Base-by-base conservation (phyloP, 164 flowering plant genomes). In the Vitis labrusca region DNA sequence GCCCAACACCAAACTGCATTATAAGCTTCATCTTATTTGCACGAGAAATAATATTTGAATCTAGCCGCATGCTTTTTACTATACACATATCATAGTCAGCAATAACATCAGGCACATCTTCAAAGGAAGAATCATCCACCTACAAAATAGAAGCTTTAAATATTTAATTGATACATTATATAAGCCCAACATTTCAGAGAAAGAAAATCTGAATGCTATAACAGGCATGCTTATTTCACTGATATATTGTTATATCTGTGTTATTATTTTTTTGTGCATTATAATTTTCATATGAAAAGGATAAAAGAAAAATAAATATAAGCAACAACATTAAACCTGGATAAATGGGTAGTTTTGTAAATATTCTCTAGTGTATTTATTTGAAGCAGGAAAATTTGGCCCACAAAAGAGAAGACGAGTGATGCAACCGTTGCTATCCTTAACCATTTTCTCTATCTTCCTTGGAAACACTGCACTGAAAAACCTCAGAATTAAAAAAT, bases 1-100 rank as follows among this genome's bases (percentile, higher is more conserved):
- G 77, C 19, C 97, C 98, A 76, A 94, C 97, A 74, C 98, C 98
- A 79, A 66, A 92, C 78, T 94, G 97, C 92, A 94, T 73, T 51
- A 94, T 78, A 53, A 94, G 89, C 89, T 92, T 90, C 93, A 94
- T 84, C 59, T 83, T 76, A 17, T 60, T 88, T 50, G 98, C 98
- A 56, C 76, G 84, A 65, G 92, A 75, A 52, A 94, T 86, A 48
- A 87, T 32, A 59, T 81, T 68, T 32, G 88, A 78, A 73, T 85
- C 85, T 9, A 94, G 14, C 64, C 78, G 77, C 83, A 76, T 81
- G 64, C 12, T 84, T 78, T 90, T 94, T 29, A 83, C 85, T 2
- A 94, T 84, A 76, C 96, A 88, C 9, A 94, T 65, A 59, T 94
- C 86, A 79, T 92, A 94, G 66, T 85, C 76, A 1, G 63, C 76